Conservation (phyloP, 108 stramenopile species). For the Fistulifera pelliculosa region DNA sequence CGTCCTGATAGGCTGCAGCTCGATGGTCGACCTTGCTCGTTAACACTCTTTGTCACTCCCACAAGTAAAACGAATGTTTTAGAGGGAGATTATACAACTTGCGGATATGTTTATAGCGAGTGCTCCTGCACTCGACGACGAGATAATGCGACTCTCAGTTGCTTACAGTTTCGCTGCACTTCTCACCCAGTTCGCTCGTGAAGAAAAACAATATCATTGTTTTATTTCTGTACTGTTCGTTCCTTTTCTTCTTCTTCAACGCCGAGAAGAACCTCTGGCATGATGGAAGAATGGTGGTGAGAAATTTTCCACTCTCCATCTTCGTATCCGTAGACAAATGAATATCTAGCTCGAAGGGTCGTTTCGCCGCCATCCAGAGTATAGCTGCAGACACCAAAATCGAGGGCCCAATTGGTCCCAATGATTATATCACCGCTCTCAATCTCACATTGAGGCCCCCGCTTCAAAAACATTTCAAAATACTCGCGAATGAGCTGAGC, state of each 20-base stretch:
- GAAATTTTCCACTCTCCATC: constrained; percentile 63
- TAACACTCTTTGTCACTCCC: too few relatives aligned
- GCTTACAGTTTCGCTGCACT: too few relatives aligned
- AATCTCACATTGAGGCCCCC: constrained; percentile 40
- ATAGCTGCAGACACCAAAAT: constrained; percentile 48
- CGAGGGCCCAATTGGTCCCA: constrained; percentile 39
- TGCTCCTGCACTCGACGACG: too few relatives aligned
- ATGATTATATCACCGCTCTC: constrained; percentile 23
- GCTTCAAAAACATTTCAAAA: constrained; percentile 40
- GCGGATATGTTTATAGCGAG: too few relatives aligned
- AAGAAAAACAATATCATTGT: too few relatives aligned
- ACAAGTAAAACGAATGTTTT: too few relatives aligned
- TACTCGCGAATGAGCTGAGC: constrained; percentile 34
- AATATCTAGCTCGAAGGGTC: constrained; percentile 45
- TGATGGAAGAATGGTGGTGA: constrained; percentile 59
- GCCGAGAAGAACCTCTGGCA: constrained; percentile 33
- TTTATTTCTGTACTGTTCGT: too few relatives aligned
- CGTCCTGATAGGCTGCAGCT: too few relatives aligned
- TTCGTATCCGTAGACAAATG: constrained; percentile 56
- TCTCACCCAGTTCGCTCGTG: too few relatives aligned
- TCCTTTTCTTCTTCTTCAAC: neutral
- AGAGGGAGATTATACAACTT: too few relatives aligned
- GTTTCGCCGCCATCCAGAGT: constrained; percentile 35
- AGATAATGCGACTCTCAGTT: too few relatives aligned
- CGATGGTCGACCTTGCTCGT: too few relatives aligned